Conservation (phyloP, 2,329 filamentous ascomycete species). For the Calonectria fujianensis region DNA sequence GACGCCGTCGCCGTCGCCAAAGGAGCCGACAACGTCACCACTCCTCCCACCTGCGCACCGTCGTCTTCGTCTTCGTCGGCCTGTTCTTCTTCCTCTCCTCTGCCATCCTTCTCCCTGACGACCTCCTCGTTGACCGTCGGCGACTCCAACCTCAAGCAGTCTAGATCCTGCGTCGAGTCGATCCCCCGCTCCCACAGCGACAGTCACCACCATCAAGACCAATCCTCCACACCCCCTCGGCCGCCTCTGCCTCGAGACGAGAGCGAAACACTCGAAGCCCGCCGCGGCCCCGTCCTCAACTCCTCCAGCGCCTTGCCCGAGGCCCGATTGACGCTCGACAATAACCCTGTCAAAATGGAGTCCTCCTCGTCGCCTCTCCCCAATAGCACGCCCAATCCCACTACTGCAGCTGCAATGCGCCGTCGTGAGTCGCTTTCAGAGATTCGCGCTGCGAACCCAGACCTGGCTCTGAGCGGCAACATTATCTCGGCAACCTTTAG, state of each 20-base stretch:
- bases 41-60: conserved; percentile 39
- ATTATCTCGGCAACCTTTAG: conserved; percentile 81
- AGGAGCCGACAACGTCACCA: conserved; percentile 51
- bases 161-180: conserved; percentile 18
- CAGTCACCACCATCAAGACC: conserved; percentile 21
- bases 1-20: conserved; percentile 55
- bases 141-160: conserved; percentile 31
- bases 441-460: conserved; percentile 73
- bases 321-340: conserved; percentile 38
- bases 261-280: conserved; percentile 24
- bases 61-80: conserved; percentile 35
- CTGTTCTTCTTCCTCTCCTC: conserved; percentile 41
- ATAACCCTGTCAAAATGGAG: conserved; percentile 35
- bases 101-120: conserved; percentile 37
- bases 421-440: conserved; percentile 72
- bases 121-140: conserved; percentile 27
- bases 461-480: conserved; percentile 76
- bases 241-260: conserved; percentile 35
- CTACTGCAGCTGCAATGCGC: conserved; percentile 59
- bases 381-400: conserved; percentile 31
- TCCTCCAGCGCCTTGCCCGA: conserved; percentile 33
- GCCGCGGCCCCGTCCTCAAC: conserved; percentile 29
- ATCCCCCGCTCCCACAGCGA: conserved; percentile 18
- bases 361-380: conserved; percentile 28
- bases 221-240: background rate